Conservation (phyloP, 2,329 filamentous ascomycete genomes). For the Diplocarpon rosae region DNA sequence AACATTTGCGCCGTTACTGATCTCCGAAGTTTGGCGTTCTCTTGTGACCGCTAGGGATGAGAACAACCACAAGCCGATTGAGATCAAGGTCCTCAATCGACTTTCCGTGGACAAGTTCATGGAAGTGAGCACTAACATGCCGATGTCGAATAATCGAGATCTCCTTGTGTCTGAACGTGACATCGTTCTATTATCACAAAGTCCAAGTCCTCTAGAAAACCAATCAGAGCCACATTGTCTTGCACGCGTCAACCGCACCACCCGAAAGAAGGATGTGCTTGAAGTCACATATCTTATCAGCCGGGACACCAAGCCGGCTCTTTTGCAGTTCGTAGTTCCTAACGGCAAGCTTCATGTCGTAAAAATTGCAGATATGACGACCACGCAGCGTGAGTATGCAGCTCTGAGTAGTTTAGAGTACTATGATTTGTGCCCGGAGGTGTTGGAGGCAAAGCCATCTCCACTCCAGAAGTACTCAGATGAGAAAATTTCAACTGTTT, state of each 20-base stretch:
- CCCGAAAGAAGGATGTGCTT: conserved; percentile 66
- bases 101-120: conserved; percentile 88
- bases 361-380: conserved; percentile 87
- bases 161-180: conserved; percentile 71
- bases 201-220: conserved; percentile 56
- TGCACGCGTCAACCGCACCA: conserved; percentile 70
- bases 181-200: conserved; percentile 73
- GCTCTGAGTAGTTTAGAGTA: conserved; percentile 84
- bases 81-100: conserved; percentile 77
- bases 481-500: conserved; percentile 56
- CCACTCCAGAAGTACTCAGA: conserved; percentile 74
- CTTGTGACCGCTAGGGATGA: conserved; percentile 88
- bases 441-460: conserved; percentile 80
- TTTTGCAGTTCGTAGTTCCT: conserved; percentile 53
- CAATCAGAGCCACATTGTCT: conserved; percentile 66
- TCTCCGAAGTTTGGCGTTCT: conserved; percentile 91
- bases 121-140: conserved; percentile 79
- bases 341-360: conserved; percentile 60
- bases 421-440: conserved; percentile 91
- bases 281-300: conserved; percentile 83
- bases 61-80: conserved; percentile 66
- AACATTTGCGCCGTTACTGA: conserved; percentile 81
- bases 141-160: conserved; percentile 58
- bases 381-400: conserved; percentile 90
- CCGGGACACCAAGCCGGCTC: conserved; percentile 37